Conservation (phyloP, 371 early-diverging fungal genomes). For the Mortierella sp. region DNA sequence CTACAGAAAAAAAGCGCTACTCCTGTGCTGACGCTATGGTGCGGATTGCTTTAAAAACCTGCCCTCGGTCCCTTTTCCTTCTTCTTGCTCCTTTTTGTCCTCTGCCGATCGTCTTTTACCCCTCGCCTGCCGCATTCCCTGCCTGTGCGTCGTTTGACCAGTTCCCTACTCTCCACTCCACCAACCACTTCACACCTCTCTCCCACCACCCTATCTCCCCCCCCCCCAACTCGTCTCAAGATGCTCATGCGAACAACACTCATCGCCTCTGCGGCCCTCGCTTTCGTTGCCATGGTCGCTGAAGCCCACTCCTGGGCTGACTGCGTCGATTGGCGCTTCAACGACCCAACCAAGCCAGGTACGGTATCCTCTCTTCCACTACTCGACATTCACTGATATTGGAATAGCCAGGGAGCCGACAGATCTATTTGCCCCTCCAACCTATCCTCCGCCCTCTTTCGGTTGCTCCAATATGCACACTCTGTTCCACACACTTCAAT, state of each 20-base stretch:
- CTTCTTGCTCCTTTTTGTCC: neutral
- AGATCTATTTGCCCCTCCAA: no score
- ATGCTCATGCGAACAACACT: constrained; percentile 36
- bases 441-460: no score
- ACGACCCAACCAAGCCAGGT: constrained; percentile 31
- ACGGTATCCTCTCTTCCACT: constrained; percentile 1
- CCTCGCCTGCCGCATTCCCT: neutral
- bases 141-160: neutral
- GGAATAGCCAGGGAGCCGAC: no score
- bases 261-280: constrained; percentile 40
- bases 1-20: no score
- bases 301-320: constrained; percentile 50
- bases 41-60: no score
- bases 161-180: neutral
- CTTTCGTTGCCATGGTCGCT: constrained; percentile 26
- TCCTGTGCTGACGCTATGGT: no score
- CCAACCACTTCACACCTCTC: neutral
- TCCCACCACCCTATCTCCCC: neutral
- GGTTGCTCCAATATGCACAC: no score
- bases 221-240: neutral
- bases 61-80: neutral
- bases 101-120: neutral
- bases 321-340: constrained; percentile 50
- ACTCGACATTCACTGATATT: neutral
- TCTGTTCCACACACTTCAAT: no score